phyloP scores from a whole-genome alignment of 2,329 filamentous ascomycete species.

The Gnomoniopsis smithogilvyi region DNA sequence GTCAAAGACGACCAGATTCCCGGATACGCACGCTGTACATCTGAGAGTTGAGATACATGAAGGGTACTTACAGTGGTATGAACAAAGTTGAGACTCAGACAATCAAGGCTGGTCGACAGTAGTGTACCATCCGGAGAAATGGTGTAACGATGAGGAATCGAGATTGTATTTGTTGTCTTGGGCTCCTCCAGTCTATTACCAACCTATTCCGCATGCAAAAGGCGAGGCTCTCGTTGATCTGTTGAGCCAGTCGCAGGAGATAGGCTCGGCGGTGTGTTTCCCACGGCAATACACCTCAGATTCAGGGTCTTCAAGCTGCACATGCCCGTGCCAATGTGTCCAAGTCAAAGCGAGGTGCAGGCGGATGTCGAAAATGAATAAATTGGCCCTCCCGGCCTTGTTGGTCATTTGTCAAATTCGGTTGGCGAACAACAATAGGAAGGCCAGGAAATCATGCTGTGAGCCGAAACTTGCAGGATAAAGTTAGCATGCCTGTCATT shows the following conservation, averaged over 20 bases:
- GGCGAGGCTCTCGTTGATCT: background rate
- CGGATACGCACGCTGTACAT: slow-evolving; percentile 9
- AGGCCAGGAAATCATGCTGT: slow-evolving; percentile 13
- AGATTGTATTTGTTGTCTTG: background rate
- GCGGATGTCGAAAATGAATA: slow-evolving; percentile 3
- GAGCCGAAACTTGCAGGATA: slow-evolving; percentile 9
- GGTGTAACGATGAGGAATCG: slow-evolving; percentile 8
- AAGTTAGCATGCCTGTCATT: background rate
- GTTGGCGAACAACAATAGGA: slow-evolving; percentile 21
- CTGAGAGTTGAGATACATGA: background rate
- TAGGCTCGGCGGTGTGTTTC: background rate
- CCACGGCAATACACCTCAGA: background rate
- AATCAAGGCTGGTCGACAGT: background rate
- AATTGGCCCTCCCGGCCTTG: background rate
- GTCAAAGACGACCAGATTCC: slow-evolving; percentile 2
- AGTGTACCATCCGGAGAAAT: background rate
- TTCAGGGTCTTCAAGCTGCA: slow-evolving; percentile 1
- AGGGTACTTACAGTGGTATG: slow-evolving; percentile 1
- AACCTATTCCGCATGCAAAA: background rate
- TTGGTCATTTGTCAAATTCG: slow-evolving; percentile 26
- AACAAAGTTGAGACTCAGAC: slow-evolving; percentile 7
- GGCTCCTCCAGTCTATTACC: background rate
- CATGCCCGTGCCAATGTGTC: background rate
- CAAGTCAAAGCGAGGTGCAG: background rate
- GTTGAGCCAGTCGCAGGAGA: background rate